Evolutionary conservation across 208 protist genomes (phyloP), one percentile per base, ranked within the genome.

Genomic region (Trypanosoma cruzi): DNA sequence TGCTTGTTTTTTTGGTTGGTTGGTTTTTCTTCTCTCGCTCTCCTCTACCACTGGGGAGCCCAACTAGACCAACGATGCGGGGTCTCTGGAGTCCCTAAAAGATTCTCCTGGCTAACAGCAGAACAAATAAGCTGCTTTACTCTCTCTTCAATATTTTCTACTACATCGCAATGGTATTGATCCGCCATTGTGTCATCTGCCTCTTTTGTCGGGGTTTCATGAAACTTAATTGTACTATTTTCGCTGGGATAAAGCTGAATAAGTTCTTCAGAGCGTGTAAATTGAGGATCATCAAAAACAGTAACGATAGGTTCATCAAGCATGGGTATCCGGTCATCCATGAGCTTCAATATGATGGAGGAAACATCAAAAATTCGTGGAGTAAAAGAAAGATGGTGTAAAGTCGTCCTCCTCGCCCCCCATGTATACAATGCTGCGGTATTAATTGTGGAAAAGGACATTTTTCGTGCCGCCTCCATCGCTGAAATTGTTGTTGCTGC

Each of bases 11-110:
- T 59, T 59, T 34, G 4, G 24, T 48, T 62, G 57, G 40, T 62
- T 18, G 11, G 26, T 58, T 24, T 22, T 57, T n/a, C 32, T 24
- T 32, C 18, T 26, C 32, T 54, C 13, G 1, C 11, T 44, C 11
- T 14, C 10, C 18, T 55, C 34, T 83, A 95, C 89, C 89, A 95
- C 3, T 95, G 89, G 16, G 89, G 89, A 40, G 86, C 80, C 89
- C 89, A 95, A 24, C 72, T 71, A 37, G 32, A 36, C 86, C 86
- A 92, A n/a, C 40, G 22, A 55, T 95, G 89, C 37, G 86, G 89
- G 2, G 73, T 53, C 37, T 64, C 59, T 10, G 71, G 63, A 32
- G 82, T 75, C 40, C 85, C 86, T 0, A 89, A 7, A 50, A 89
- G 57, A 26, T 88, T 79, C 31, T 75, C 61, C 57, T 82, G 76